Evolutionary conservation across 164 flowering plant species (phyloP), one percentile per base, ranked within the genome.

Genomic region (Nelumbo lutea): DNA sequence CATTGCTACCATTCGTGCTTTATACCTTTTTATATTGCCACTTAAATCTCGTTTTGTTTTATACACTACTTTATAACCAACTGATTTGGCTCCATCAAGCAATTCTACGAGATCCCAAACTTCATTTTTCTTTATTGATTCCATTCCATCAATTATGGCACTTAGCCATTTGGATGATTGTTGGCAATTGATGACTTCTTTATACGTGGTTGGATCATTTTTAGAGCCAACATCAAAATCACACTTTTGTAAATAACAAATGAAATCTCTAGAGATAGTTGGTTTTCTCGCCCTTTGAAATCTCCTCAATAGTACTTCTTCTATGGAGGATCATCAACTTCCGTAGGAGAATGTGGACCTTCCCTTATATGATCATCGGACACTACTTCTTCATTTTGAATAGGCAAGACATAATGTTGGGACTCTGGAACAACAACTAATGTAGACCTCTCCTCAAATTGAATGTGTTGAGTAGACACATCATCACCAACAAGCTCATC

Each of bases 141-240:
- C 6, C 15, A 66, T 41, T 9, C 52, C 59, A 38, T 66, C 59
- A 14, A 42, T 67, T 52, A 67, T 42, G 62, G 61, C 61, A 43
- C 43, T 43, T 6, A 67, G 9, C 69, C 41, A 67, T 67, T 67
- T 6, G n/a, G 5, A 3, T 46, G 48, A 46, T 6, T 46, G 5
- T 46, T 46, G 4, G 7, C 48, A 4, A 4, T 46, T 7, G 4
- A 46, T 7, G 7, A 1, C 48, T 4, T 46, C 5, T 46, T 4
- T 4, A 46, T 4, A 46, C 48, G 48, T 39, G 41, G 41, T 44
- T 42, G 15, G 43, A 61, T 61, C 63, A 10, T 61, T 40, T 3
- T 9, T 40, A 40, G 9, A 3, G 4, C 63, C 15, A 39, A 50
- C 8, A 40, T 68, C 56, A 62, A 14, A 53, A n/a, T 67, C 40